Conservation (phyloP, 2,329 filamentous ascomycete species). For the Botrytis elliptica region DNA sequence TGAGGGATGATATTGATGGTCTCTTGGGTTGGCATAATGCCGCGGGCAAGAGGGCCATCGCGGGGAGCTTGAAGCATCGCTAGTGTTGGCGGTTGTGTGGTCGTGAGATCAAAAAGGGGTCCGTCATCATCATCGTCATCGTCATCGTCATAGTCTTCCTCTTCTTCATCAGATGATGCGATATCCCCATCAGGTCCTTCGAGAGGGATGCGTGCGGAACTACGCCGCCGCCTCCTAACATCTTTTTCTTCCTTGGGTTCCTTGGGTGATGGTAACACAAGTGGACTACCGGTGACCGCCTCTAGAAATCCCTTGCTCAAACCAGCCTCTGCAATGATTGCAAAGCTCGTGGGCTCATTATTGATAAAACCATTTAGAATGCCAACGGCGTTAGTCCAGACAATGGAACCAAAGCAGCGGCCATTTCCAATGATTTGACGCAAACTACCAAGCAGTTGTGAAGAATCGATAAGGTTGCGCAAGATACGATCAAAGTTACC, state of each 20-base stretch:
- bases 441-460: slow-evolving; percentile 75
- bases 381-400: slow-evolving; percentile 92
- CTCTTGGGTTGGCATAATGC: slow-evolving; percentile 84
- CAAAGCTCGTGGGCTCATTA: slow-evolving; percentile 96
- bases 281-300: slow-evolving; percentile 62
- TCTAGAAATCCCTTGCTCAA: slow-evolving; percentile 84
- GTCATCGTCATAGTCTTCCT: slow-evolving; percentile 29
- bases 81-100: slow-evolving; percentile 53
- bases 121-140: slow-evolving; percentile 41
- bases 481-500: slow-evolving; percentile 87
- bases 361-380: slow-evolving; percentile 97
- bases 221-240: slow-evolving; percentile 3
- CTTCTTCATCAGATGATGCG: slow-evolving; percentile 33
- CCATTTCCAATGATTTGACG: slow-evolving; percentile 80
- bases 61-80: slow-evolving; percentile 50
- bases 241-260: slow-evolving; percentile 23
- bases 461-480: slow-evolving; percentile 91
- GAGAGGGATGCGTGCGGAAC: slow-evolving; percentile 10
- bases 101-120: slow-evolving; percentile 35
- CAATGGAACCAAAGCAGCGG: slow-evolving; percentile 78
- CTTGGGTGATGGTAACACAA: slow-evolving; percentile 38
- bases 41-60: slow-evolving; percentile 54
- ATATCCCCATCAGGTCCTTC: neutral
- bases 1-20: slow-evolving; percentile 83
- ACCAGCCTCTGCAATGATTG: slow-evolving; percentile 90